Percentiles rank a stretch among this genome's conserved stretches.
phyloP scores from a whole-genome alignment of 805 yeast genomes.

The Suhomyces kilbournensis region DNA sequence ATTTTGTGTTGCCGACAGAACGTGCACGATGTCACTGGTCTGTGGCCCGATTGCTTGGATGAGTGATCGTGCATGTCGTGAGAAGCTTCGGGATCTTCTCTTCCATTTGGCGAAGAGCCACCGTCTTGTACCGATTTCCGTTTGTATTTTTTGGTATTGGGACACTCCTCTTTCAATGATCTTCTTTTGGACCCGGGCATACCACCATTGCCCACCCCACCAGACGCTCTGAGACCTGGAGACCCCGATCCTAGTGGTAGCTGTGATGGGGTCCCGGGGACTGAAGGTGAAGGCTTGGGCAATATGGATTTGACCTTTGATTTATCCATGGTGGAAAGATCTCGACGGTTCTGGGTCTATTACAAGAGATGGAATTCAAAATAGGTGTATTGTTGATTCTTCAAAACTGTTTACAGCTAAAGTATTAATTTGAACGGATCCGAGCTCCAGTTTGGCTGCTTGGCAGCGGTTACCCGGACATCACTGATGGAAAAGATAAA shows the following conservation, averaged over 20 bases:
- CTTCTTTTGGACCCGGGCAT: slow-evolving; percentile 13
- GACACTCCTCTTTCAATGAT: slow-evolving; percentile 8
- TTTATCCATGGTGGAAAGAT: slow-evolving; percentile 29
- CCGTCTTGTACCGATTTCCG: slow-evolving; percentile 4
- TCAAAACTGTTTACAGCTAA: no score
- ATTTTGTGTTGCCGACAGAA: slow-evolving; percentile 94
- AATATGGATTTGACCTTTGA: slow-evolving; percentile 40
- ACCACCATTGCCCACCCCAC: background rate
- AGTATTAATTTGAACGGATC: background rate
- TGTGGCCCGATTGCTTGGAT: slow-evolving; percentile 45
- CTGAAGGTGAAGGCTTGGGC: slow-evolving; percentile 35
- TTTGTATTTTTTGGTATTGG: slow-evolving; percentile 10
- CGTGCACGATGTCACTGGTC: slow-evolving; percentile 91
- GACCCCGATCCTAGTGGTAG: background rate
- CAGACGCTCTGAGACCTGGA: background rate
- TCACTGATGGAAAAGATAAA: slow-evolving; percentile 31
- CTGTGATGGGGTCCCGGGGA: slow-evolving; percentile 13
- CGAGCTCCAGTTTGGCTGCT: background rate
- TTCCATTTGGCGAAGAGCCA: background rate
- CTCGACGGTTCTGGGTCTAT: background rate
- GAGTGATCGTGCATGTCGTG: slow-evolving; percentile 3
- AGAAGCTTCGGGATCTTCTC: slow-evolving; percentile 3
- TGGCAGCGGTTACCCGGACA: slow-evolving; percentile 11
- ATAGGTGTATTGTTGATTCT: background rate
- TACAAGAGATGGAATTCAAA: background rate